phyloP scores from a whole-genome alignment of 352 stramenopile genomes.

The Elongisporangium anandrum region DNA sequence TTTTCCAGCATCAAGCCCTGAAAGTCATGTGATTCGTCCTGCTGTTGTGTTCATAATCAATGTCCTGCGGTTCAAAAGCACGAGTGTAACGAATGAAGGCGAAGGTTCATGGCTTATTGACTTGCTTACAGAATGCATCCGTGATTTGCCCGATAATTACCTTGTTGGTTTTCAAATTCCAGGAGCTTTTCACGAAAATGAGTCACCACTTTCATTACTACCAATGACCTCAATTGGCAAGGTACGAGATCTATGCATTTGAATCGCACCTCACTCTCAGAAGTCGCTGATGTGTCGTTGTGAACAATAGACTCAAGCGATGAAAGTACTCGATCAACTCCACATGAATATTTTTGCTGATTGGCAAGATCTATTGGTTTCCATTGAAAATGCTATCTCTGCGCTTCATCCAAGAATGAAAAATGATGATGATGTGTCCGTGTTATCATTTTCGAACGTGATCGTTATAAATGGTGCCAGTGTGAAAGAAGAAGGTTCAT shows the following conservation, averaged over 20 bases:
- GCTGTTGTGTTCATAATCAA: constrained; percentile 28
- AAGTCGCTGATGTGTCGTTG: neutral
- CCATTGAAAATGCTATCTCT: neutral
- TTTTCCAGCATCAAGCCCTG: neutral
- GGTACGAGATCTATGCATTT: constrained; percentile 2
- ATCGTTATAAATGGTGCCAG: constrained; percentile 6
- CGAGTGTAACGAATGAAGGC: constrained; percentile 12
- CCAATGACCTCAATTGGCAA: constrained; percentile 9
- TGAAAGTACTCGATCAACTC: constrained; percentile 13
- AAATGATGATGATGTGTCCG: neutral
- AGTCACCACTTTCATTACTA: neutral
- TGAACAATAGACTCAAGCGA: constrained; percentile 3
- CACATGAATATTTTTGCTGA: neutral
- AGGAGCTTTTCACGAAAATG: neutral
- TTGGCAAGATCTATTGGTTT: neutral
- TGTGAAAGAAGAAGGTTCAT: neutral
- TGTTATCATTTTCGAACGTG: constrained; percentile 7
- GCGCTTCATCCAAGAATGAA: neutral
- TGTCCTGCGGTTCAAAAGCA: constrained; percentile 19
- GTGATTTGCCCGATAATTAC: constrained; percentile 3
- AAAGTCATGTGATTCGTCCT: neutral
- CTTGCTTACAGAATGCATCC: constrained; percentile 11
- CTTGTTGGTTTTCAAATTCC: constrained; percentile 5
- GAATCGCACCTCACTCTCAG: neutral
- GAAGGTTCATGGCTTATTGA: constrained; percentile 12